Conservation (phyloP, 2,329 filamentous ascomycete species). For the Xylaria hypoxylon region DNA sequence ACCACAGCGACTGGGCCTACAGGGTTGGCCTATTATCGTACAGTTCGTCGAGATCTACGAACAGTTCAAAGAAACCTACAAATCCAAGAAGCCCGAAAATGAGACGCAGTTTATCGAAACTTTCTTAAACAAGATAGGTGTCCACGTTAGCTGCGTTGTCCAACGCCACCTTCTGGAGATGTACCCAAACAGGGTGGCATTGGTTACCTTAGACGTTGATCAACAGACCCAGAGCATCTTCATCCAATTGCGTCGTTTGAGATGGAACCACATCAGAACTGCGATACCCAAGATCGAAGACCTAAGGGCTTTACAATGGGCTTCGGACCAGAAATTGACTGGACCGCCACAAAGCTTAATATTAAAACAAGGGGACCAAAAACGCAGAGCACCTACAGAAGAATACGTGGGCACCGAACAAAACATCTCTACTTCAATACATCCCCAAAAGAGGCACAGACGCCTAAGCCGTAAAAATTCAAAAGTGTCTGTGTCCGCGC, state of each 20-base stretch:
- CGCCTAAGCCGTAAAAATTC: too few species aligned
- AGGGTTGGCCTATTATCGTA: constrained; percentile 23
- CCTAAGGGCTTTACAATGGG: constrained; percentile 26
- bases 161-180: constrained; percentile 40
- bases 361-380: too few species aligned
- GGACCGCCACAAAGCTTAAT: constrained; percentile 10
- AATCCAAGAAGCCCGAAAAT: constrained; percentile 35
- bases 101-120: constrained; percentile 40
- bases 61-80: constrained; percentile 39
- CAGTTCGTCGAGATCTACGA: constrained; percentile 38
- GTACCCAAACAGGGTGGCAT: constrained; percentile 35
- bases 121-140: constrained; percentile 40
- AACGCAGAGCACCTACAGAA: too few species aligned
- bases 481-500: too few species aligned
- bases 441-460: too few species aligned
- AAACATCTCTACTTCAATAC: too few species aligned
- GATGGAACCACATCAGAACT: constrained; percentile 26
- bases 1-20: neutral
- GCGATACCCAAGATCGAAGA: constrained; percentile 21
- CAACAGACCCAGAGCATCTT: constrained; percentile 25
- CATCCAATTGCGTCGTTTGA: constrained; percentile 12
- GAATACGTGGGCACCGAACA: too few species aligned
- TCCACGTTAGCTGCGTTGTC: constrained; percentile 38
- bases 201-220: constrained; percentile 10
- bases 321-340: constrained; percentile 19